Conservation (phyloP, 2,329 filamentous ascomycete species). For the Pestalotiopsis sp. region DNA sequence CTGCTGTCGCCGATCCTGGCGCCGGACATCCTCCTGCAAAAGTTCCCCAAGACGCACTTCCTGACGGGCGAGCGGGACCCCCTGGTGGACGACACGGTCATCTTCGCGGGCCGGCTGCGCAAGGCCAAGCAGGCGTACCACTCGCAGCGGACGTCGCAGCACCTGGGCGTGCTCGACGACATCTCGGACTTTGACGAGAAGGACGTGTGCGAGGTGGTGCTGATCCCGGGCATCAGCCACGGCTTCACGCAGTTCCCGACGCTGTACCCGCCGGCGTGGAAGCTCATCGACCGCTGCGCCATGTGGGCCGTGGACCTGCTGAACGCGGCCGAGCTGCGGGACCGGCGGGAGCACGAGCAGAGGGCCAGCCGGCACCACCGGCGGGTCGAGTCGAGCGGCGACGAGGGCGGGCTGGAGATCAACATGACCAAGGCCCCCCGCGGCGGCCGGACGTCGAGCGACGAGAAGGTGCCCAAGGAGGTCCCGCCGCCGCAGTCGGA, state of each 20-base stretch:
- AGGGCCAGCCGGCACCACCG: conserved; percentile 44
- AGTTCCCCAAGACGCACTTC: conserved; percentile 94
- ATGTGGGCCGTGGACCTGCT: conserved; percentile 85
- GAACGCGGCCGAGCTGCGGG: conserved; percentile 47
- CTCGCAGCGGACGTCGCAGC: conserved; percentile 53
- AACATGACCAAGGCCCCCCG: conserved; percentile 53
- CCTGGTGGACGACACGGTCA: conserved; percentile 93
- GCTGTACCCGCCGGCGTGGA: conserved; percentile 89
- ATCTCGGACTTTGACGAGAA: conserved; percentile 67
- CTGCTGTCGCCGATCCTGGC: conserved; percentile 88
- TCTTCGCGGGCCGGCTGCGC: conserved; percentile 88
- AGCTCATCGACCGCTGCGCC: conserved; percentile 77
- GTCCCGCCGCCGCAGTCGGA: not conserved
- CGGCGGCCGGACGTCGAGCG: conserved; percentile 35
- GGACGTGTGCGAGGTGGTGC: conserved; percentile 77
- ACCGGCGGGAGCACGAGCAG: conserved; percentile 27
- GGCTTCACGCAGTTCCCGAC: conserved; percentile 91
- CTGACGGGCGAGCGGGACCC: conserved; percentile 94
- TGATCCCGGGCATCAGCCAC: conserved; percentile 89
- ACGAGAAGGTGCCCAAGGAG: conserved; percentile 15
- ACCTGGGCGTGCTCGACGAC: conserved; percentile 48
- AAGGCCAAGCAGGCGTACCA: conserved; percentile 69
- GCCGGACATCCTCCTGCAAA: conserved; percentile 77
- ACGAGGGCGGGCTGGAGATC: conserved; percentile 85
- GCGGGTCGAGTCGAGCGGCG: conserved; percentile 67